These are phyloP conservation scores for Rosa hybrid DNA, from an alignment of 331 rosid genomes.

Conservation along the genomic window DNA sequence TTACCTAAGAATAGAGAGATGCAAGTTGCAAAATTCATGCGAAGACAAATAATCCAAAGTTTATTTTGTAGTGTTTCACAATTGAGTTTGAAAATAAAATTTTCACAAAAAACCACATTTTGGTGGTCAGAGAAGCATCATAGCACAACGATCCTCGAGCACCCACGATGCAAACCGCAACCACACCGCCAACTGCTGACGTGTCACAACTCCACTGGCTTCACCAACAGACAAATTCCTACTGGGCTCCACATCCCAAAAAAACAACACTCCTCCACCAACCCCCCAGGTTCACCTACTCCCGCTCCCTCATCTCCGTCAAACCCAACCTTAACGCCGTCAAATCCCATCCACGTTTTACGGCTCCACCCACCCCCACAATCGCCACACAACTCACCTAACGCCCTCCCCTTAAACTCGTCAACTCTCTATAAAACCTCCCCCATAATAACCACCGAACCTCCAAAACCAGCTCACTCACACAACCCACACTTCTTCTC, in stretches of 20 bases:
- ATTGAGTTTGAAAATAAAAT: no score
- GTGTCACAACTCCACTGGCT: background rate
- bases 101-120: no score
- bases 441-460: background rate
- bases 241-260: background rate
- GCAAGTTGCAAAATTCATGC: no score
- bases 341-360: background rate
- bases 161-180: no score
- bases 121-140: no score
- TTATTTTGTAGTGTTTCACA: no score
- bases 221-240: background rate
- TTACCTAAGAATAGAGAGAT: no score
- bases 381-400: slow-evolving; percentile 7
- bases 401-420: background rate
- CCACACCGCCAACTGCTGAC: background rate
- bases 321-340: background rate
- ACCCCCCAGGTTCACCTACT: background rate
- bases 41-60: no score
- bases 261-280: background rate
- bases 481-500: background rate
- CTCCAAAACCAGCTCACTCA: background rate
- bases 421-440: slow-evolving; percentile 8
- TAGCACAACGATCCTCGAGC: no score
- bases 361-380: slow-evolving; percentile 8
- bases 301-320: background rate